Base-by-base conservation (phyloP, 306 rosid genomes). In the Hippophae tibetana region DNA sequence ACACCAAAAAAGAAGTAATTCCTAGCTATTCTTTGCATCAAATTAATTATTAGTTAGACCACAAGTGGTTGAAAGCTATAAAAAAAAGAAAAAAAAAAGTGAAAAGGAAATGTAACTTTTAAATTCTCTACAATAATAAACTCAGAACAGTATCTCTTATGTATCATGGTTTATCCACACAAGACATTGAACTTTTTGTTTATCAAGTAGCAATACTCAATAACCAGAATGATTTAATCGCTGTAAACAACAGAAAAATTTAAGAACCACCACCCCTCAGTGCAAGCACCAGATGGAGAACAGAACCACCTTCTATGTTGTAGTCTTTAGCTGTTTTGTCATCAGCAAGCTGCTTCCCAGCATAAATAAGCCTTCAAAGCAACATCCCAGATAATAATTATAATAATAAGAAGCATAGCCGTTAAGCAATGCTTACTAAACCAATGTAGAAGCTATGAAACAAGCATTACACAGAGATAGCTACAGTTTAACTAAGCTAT, bases 241-340 rank as follows among this genome's bases (percentile, higher is more conserved):
- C 43, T 55, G 5, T 44, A 25, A 61, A 26, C 41, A 0, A 8
- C 12, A 13, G 43, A 38, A 0, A 42, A 25, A 26, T 60, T 62
- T 75, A 80, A 38, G 41, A 58, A 68, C 31, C 48, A 61, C 96
- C 99, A 62, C 93, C 99, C 66, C 95, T 84, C 67, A 92, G 76
- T 52, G 96, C 99, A 57, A 92, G 96, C 71, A 92, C 93, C 64
- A 92, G 76, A 74, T 92, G 95, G 74, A 85, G 99, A 56, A 92
- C 96, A 10, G 96, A 92, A 57, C 99, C 99, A 43, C 99, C 99
- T 77, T 83, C 99, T 44, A 92, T 92, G 72, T 88, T 92, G 86
- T 92, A 92, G 76, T 92, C 98, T 68, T 84, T 92, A 5, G 99
- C 99, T 42, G 96, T 92, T 78, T 92, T 92, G 80, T 92, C 96